phyloP scores from a whole-genome alignment of 129 eudicot genomes.

The Deinandra increscens region DNA sequence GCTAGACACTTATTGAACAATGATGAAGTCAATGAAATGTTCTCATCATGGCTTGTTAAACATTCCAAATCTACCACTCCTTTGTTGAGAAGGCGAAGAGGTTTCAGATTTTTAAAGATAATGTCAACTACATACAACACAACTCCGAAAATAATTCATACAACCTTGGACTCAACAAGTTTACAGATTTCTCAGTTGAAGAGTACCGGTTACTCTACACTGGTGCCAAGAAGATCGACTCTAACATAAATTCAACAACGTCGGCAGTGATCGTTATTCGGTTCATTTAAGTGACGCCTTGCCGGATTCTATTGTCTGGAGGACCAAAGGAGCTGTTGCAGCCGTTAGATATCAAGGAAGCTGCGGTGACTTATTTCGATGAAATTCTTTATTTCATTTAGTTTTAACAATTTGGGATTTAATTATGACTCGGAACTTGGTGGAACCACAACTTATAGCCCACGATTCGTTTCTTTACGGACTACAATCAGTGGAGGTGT shows the following conservation, averaged over 20 bases:
- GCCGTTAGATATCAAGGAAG: conserved; percentile 72
- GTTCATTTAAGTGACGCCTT: conserved; percentile 43
- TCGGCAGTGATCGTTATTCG: conserved; percentile 34
- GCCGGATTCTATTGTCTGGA: conserved; percentile 82
- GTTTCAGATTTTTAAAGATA: conserved; percentile 71
- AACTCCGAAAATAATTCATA: conserved; percentile 45
- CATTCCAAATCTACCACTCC: too few relatives aligned
- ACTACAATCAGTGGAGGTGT: too few relatives aligned
- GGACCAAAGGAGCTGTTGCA: conserved; percentile 64
- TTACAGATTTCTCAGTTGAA: conserved; percentile 74
- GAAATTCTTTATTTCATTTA: too few relatives aligned
- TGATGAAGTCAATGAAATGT: too few relatives aligned
- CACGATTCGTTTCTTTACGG: too few relatives aligned
- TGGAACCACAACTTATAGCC: too few relatives aligned
- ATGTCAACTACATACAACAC: conserved; percentile 61
- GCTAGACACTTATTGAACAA: too few relatives aligned
- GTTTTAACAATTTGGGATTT: too few relatives aligned
- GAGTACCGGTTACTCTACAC: conserved; percentile 59
- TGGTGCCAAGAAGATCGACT: conserved; percentile 37
- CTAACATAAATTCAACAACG: conserved; percentile 19
- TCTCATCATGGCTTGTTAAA: too few relatives aligned
- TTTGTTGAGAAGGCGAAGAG: neutral
- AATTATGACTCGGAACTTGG: too few relatives aligned
- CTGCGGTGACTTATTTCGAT: conserved; percentile 62
- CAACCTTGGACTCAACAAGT: conserved; percentile 62